phyloP scores from a whole-genome alignment of 2,329 filamentous ascomycete genomes.

The Rhinocladiella mackenziei region DNA sequence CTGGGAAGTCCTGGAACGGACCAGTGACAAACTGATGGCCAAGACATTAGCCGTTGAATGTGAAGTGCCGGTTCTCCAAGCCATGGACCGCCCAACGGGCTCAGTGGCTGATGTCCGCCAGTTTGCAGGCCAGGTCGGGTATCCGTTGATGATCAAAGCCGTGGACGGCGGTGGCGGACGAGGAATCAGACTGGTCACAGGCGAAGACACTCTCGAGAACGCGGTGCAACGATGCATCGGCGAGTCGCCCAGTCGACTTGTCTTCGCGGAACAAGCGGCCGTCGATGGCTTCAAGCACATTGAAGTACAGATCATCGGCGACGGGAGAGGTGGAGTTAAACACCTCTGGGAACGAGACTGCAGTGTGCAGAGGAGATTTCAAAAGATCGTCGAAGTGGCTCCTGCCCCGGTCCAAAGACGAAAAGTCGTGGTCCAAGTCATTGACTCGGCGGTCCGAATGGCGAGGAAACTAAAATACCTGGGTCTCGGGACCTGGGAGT shows the following conservation, averaged over 20 bases:
- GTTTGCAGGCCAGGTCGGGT: conserved; percentile 58
- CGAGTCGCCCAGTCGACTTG: conserved; percentile 55
- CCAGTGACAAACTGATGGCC: conserved; percentile 55
- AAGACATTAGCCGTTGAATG: conserved; percentile 50
- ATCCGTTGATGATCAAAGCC: conserved; percentile 61
- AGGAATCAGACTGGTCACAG: conserved; percentile 54
- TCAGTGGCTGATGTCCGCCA: conserved; percentile 40
- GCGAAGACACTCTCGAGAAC: conserved; percentile 43
- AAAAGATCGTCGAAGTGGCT: conserved; percentile 59
- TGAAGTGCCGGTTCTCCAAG: conserved; percentile 50
- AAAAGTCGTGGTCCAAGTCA: conserved; percentile 46
- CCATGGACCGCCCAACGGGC: conserved; percentile 44
- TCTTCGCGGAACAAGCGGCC: conserved; percentile 61
- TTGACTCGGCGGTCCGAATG: conserved; percentile 53
- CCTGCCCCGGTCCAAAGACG: conserved; percentile 51
- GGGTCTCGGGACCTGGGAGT: conserved; percentile 63
- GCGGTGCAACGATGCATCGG: conserved; percentile 50
- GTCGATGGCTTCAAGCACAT: conserved; percentile 59
- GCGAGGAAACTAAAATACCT: conserved; percentile 50
- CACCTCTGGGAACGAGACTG: conserved; percentile 61
- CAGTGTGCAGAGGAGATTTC: conserved; percentile 57
- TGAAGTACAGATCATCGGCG: conserved; percentile 59
- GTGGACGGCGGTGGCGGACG: conserved; percentile 60
- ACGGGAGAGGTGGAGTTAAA: conserved; percentile 49
- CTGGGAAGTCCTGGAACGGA: conserved; percentile 54